A percentile compares a stretch with the other conserved stretches of the same genome.
These are phyloP conservation scores for Neurospora sp. DNA, from an alignment of 495 filamentous ascomycete species.

Conservation along the genomic window DNA sequence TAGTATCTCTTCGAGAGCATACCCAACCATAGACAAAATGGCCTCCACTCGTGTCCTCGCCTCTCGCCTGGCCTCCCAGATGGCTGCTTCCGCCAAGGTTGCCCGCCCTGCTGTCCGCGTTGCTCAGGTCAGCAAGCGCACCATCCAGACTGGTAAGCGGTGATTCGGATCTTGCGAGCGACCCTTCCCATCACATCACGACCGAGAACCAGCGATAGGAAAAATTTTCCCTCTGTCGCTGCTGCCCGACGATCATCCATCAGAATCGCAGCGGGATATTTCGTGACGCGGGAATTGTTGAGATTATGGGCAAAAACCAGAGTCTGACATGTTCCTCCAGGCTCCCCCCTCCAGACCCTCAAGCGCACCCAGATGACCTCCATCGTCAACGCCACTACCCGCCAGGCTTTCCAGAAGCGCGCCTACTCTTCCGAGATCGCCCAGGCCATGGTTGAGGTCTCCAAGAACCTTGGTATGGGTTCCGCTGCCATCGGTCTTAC, in stretches of 20 bases:
- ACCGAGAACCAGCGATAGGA: background rate
- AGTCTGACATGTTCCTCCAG: conserved; percentile 20
- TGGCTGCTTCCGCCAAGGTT: conserved; percentile 53
- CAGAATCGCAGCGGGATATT: background rate
- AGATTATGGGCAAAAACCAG: conserved; percentile 1
- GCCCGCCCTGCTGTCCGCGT: conserved; percentile 58
- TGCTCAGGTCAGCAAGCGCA: conserved; percentile 55
- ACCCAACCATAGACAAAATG: conserved; percentile 46
- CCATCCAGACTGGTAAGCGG: conserved; percentile 46
- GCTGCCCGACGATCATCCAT: background rate
- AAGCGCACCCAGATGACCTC: conserved; percentile 58
- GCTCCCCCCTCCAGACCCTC: conserved; percentile 48
- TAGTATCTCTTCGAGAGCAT: background rate
- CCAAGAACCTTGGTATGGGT: conserved; percentile 81
- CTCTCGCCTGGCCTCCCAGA: conserved; percentile 55
- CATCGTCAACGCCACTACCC: conserved; percentile 55
- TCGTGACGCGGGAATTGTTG: background rate
- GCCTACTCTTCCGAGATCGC: conserved; percentile 75
- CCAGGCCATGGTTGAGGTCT: conserved; percentile 76
- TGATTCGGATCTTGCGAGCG: background rate
- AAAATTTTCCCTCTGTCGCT: background rate
- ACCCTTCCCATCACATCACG: background rate
- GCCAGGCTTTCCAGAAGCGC: conserved; percentile 53
- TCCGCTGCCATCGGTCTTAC: conserved; percentile 79
- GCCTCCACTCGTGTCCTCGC: conserved; percentile 63